Evolutionary conservation across 495 filamentous ascomycete genomes (phyloP).

Genomic region (Penicillium ucsense): DNA sequence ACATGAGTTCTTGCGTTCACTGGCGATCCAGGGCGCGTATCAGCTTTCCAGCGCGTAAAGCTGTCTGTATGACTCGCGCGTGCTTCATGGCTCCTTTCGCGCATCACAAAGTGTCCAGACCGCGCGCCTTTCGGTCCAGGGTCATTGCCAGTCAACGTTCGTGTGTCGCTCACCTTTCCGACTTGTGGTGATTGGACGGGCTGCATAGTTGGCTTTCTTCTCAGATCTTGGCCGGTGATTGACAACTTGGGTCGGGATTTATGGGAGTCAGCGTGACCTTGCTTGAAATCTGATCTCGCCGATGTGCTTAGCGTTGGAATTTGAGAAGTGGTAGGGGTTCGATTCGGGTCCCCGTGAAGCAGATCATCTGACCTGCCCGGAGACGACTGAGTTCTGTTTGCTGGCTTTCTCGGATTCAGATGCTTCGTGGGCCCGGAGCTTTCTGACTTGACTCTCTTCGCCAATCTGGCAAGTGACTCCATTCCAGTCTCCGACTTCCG

Average conservation of each 20-base stretch:
- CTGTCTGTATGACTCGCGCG: slow-evolving; percentile 51
- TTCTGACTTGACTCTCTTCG: slow-evolving; percentile 30
- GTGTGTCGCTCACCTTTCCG: slow-evolving; percentile 14
- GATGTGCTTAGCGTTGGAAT: too few relatives aligned
- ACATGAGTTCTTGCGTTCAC: slow-evolving; percentile 34
- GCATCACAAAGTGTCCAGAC: slow-evolving; percentile 40
- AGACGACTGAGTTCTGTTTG: slow-evolving; percentile 4
- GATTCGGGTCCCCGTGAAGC: too few relatives aligned
- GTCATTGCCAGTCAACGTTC: slow-evolving; percentile 12
- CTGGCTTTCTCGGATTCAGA: slow-evolving; percentile 9
- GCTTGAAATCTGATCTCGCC: neutral
- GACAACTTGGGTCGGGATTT: slow-evolving; percentile 8
- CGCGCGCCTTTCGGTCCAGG: slow-evolving; percentile 20
- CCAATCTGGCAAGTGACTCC: slow-evolving; percentile 22
- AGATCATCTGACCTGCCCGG: too few relatives aligned
- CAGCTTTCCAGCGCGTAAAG: slow-evolving; percentile 42
- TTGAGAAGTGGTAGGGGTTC: too few relatives aligned
- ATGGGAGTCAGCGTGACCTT: slow-evolving; percentile 5
- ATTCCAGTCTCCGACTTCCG: slow-evolving; percentile 16
- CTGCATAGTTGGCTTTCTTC: neutral
- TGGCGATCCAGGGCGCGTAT: slow-evolving; percentile 41
- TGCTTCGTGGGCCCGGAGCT: slow-evolving; percentile 20
- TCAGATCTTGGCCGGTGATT: too few relatives aligned
- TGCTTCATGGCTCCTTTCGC: slow-evolving; percentile 47
- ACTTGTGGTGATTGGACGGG: slow-evolving; percentile 16